Base-by-base conservation (phyloP, 2,329 filamentous ascomycete species). In the Cylindrodendrum hubeiense region DNA sequence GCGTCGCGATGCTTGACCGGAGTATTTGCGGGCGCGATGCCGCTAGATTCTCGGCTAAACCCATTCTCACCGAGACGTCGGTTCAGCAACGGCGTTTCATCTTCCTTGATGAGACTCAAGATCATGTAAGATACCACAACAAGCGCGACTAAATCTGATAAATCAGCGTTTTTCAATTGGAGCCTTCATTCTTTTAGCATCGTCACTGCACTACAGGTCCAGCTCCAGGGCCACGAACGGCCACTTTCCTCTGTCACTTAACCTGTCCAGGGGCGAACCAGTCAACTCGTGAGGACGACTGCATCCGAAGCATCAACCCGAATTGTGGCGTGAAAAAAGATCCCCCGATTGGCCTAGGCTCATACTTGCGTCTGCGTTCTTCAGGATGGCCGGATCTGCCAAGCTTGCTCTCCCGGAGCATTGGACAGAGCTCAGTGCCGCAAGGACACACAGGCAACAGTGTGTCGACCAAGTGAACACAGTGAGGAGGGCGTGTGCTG, bases 401-500 rank as follows among this genome's bases (percentile, higher is more conserved):
- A 70, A 62, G 26, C 66, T 75, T 59, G 70, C 73, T 55, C 71
- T 81, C 50, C 79, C 79, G 15, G 79, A 81, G 66, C 76, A 80
- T 68, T 81, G 79, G 79, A 78, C 79, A 44, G 79, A 80, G 69
- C 77, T 81, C 57, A 77, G 71, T 43, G 75, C 74, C 12, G 76
- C 78, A 3, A 70, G 74, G 62, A 72, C 65, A 33, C 76, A 80
- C 60, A 71, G 74, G 60, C 68, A 69, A 34, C 74, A 78, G 44
- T 84, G 84, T 65, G 75, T 78, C 41, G 75, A 80, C 17, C 81
- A 84, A 58, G 76, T 86, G 21, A 75, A 81, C 33, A 76, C 75
- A 5, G 79, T 87, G 65, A 83, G 80, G 65, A 70, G 72, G 19
- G 73, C 76, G n/a, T 87, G 86, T 72, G 71, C 73, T 22, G 74